phyloP scores from a whole-genome alignment of 2,329 filamentous ascomycete species.

The Aspergillus eucalypticola region DNA sequence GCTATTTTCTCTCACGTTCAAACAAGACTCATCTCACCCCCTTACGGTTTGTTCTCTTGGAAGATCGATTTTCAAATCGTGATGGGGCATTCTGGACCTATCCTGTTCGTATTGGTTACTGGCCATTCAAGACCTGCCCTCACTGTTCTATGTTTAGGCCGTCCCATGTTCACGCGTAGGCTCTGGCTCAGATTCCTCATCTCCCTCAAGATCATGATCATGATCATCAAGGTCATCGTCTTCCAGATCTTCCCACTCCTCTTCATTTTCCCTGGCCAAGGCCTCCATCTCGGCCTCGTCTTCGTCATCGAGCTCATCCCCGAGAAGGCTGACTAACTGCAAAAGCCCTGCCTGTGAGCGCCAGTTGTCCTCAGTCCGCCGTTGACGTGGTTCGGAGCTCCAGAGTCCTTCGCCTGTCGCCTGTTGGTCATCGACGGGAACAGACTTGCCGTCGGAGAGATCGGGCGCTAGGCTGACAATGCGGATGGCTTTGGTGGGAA shows the following conservation, averaged over 20 bases:
- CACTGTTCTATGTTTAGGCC: background rate
- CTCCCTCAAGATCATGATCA: background rate
- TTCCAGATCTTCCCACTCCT: slow-evolving; percentile 10
- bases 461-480: slow-evolving; percentile 41
- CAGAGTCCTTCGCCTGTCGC: slow-evolving; percentile 4
- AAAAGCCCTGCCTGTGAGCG: slow-evolving; percentile 26
- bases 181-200: background rate
- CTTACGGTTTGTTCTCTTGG: background rate
- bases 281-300: slow-evolving; percentile 17
- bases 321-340: slow-evolving; percentile 30
- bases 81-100: background rate
- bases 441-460: slow-evolving; percentile 11
- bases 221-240: slow-evolving; percentile 6
- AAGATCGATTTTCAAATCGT: background rate
- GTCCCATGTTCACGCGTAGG: background rate
- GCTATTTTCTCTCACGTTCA: background rate
- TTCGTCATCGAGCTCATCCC: slow-evolving; percentile 22
- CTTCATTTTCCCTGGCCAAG: background rate
- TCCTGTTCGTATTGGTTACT: background rate
- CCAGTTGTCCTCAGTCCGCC: slow-evolving; percentile 20
- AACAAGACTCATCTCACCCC: background rate
- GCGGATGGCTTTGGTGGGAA: slow-evolving; percentile 45
- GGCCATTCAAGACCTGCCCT: background rate
- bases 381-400: slow-evolving; percentile 8
- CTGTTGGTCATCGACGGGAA: background rate